These are phyloP conservation scores for Poa pratensis DNA, from an alignment of 176 grass and related monocot genomes.

Conservation along the genomic window DNA sequence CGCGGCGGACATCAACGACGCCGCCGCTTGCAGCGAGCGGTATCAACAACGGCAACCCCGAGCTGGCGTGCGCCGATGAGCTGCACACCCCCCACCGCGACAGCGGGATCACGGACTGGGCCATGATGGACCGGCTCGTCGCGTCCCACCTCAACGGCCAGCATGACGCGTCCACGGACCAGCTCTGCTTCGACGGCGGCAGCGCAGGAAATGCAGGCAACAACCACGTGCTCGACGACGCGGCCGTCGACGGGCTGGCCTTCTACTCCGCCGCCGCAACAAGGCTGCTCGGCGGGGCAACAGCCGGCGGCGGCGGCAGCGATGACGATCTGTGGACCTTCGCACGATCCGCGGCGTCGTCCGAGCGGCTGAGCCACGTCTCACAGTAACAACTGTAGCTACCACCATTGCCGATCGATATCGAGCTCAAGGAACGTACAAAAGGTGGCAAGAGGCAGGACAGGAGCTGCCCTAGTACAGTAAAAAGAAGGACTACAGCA, in stretches of 20 bases:
- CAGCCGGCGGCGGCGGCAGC: not conserved
- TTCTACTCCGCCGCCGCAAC: conserved; percentile 55
- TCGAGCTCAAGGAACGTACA: not conserved
- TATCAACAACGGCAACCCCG: not conserved
- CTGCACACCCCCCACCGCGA: conserved; percentile 17
- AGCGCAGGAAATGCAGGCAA: not conserved
- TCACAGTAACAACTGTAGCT: conserved; percentile 34
- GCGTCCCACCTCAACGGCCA: conserved; percentile 93
- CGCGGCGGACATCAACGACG: not conserved
- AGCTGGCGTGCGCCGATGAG: conserved; percentile 2
- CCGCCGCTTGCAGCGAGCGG: not conserved
- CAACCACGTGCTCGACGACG: not conserved
- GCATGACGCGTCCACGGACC: conserved; percentile 53
- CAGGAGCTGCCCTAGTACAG: conserved; percentile 41
- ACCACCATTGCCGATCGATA: not conserved
- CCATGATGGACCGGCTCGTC: conserved; percentile 86
- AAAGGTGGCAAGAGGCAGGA: conserved; percentile 24
- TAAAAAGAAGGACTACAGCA: conserved; percentile 33
- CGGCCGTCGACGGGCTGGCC: conserved; percentile 37
- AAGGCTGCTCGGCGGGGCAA: conserved; percentile 31
- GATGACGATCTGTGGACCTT: conserved; percentile 94
- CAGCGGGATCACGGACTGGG: conserved; percentile 65
- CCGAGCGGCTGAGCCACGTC: conserved; percentile 52
- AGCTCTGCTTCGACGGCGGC: conserved; percentile 66
- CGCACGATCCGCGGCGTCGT: conserved; percentile 50